Evolutionary conservation across 148 eudicot species (phyloP).

Genomic region (Camellia japonica): DNA sequence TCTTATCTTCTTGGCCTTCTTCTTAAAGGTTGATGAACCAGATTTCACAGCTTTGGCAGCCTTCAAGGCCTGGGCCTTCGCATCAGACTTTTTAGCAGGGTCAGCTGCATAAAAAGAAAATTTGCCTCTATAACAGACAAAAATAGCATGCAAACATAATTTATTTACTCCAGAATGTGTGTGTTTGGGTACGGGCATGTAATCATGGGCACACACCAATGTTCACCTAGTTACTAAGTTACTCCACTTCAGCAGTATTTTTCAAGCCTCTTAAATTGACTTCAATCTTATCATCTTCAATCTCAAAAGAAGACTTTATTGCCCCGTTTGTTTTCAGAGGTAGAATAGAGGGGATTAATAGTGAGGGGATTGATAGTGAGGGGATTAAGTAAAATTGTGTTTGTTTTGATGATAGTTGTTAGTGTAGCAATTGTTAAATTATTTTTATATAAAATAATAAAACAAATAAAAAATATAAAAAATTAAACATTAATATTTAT

Average conservation of each 20-base stretch:
- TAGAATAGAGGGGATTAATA: no score
- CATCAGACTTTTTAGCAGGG: conserved; percentile 30
- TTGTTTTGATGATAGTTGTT: no score
- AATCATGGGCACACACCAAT: neutral
- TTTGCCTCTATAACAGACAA: neutral
- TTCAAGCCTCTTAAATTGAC: neutral
- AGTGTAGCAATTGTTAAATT: no score
- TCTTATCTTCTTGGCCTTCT: conserved; percentile 67
- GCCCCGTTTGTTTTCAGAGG: no score
- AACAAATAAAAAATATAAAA: no score
- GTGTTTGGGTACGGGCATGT: no score
- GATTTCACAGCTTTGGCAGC: conserved; percentile 84
- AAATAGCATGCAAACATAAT: neutral
- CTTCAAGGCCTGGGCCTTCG: conserved; percentile 66
- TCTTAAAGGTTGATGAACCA: conserved; percentile 59
- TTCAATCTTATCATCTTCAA: neutral
- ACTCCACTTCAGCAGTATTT: neutral
- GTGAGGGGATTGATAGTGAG: no score
- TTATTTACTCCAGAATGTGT: neutral
- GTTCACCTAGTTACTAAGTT: neutral
- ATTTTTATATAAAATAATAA: no score
- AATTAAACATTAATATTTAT: no score
- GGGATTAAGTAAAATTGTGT: no score
- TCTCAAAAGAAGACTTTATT: neutral
- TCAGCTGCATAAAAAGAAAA: conserved; percentile 3